Percentiles rank a stretch among this genome's conserved stretches.
Conservation (phyloP, 768 basidiomycete species). For the Xanthoconium purpureum region DNA sequence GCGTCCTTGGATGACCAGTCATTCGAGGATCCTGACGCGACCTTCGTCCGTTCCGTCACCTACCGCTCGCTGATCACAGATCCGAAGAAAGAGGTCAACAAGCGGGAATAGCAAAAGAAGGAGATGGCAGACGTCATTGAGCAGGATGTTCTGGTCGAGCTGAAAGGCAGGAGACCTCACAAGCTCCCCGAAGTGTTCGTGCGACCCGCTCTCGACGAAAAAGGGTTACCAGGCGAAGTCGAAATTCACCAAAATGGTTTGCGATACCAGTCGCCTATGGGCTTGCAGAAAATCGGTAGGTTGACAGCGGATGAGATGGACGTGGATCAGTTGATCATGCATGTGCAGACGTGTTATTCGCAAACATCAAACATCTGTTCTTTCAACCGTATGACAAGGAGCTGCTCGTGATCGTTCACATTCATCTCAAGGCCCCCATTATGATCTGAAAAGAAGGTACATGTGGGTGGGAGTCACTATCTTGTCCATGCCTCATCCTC, state of each 20-base stretch:
- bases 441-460: slow-evolving; percentile 98
- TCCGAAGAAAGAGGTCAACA: too few species aligned
- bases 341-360: slow-evolving; percentile 74
- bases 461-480: slow-evolving; percentile 48
- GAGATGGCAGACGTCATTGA: slow-evolving; percentile 96
- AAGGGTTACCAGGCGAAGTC: slow-evolving; percentile 93
- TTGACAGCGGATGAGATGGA: too few species aligned
- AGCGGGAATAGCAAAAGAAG: too few species aligned
- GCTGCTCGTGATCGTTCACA: slow-evolving; percentile 87
- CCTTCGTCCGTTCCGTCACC: too few species aligned
- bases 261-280: slow-evolving; percentile 82
- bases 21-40: too few species aligned
- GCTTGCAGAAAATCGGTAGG: slow-evolving; percentile 88
- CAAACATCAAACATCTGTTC: slow-evolving; percentile 92
- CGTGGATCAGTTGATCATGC: slow-evolving; percentile 1
- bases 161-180: slow-evolving; percentile 89
- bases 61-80: too few species aligned
- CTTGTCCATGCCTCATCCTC: background rate
- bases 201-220: slow-evolving; percentile 91
- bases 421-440: slow-evolving; percentile 92
- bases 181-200: too few species aligned
- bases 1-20: too few species aligned
- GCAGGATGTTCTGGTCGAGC: slow-evolving; percentile 84
- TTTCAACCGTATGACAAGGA: slow-evolving; percentile 99
- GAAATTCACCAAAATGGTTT: slow-evolving; percentile 98